Percentiles rank a stretch among this genome's conserved stretches.
Evolutionary conservation across 2,329 filamentous ascomycete species (phyloP).

Genomic region (Colletotrichum chlorophyti): DNA sequence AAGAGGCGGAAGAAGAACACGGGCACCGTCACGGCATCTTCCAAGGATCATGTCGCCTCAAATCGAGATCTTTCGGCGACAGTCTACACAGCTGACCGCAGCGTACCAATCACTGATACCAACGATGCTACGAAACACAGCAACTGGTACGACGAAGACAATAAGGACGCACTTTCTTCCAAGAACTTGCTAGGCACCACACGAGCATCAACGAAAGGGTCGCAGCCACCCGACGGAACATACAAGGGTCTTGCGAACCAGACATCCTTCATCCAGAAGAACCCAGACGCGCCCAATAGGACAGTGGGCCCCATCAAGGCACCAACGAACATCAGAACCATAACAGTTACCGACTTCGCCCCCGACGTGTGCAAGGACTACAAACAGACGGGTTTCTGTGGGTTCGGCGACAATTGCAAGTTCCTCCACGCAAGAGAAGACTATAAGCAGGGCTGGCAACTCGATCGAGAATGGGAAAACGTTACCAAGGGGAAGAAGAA

Average conservation of each 20-base stretch:
- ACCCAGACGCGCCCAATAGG: slow-evolving; percentile 73
- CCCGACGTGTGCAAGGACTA: slow-evolving; percentile 93
- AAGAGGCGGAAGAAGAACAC: slow-evolving; percentile 79
- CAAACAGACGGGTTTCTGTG: slow-evolving; percentile 65
- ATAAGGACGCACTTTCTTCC: slow-evolving; percentile 50
- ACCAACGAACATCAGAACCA: slow-evolving; percentile 86
- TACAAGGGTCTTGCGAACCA: slow-evolving; percentile 81
- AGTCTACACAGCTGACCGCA: slow-evolving; percentile 66
- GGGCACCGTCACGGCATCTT: slow-evolving; percentile 70
- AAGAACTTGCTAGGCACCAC: slow-evolving; percentile 67
- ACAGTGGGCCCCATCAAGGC: slow-evolving; percentile 87
- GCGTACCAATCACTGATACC: slow-evolving; percentile 65
- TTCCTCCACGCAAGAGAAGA: slow-evolving; percentile 79
- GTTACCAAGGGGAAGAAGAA: slow-evolving; percentile 75
- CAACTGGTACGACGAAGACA: slow-evolving; percentile 88
- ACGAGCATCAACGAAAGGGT: slow-evolving; percentile 37
- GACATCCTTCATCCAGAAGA: slow-evolving; percentile 79
- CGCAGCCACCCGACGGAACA: slow-evolving; percentile 62
- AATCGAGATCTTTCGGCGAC: slow-evolving; percentile 56
- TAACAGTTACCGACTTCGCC: slow-evolving; percentile 89
- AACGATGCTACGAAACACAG: slow-evolving; percentile 90
- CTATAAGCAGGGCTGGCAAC: slow-evolving; percentile 92
- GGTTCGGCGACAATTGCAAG: slow-evolving; percentile 76
- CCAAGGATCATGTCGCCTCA: slow-evolving; percentile 49
- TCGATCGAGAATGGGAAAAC: slow-evolving; percentile 93